Evolutionary conservation across 345 rosid genomes (phyloP), one percentile per base, ranked within the genome.

Genomic region (Eutrema yunnanense): DNA sequence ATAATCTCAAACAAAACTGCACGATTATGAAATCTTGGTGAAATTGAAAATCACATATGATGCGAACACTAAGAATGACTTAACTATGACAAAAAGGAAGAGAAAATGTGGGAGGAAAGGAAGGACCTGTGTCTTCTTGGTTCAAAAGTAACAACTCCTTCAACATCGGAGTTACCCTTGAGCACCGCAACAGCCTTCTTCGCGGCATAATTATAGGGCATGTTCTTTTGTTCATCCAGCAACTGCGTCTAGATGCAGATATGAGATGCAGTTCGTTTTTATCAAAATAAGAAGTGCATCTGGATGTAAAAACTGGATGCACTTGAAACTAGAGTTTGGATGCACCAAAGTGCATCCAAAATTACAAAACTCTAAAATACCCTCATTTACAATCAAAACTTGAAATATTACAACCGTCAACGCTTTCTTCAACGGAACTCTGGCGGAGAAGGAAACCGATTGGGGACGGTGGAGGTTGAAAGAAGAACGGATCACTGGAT

Each of bases 151-250:
- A 84, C 89, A 61, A 91, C 96, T 71, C 99, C 99, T 85, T 94
- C 90, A 11, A 88, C 99, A 43, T 59, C 57, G 59, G 98, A 90
- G 50, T 49, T 80, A 9, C 99, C 99, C 77, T 83, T 91, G 43
- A 94, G 87, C 16, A 91, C 97, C 6, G 93, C 97, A 0, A 94
- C 96, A 12, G 95, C 97, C 65, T 94, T 91, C 80, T 91, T 91
- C 34, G 87, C 44, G 55, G 85, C 88, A 47, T 89, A 89, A 9
- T 84, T 77, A n/a, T n/a, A n/a, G n/a, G n/a, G n/a, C n/a, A n/a
- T n/a, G n/a, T n/a, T n/a, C n/a, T n/a, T n/a, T n/a, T n/a, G n/a
- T n/a, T n/a, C n/a, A n/a, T n/a, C n/a, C n/a, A n/a, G n/a, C n/a
- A n/a, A n/a, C n/a, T n/a, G n/a, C n/a, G n/a, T n/a, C n/a, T n/a